Base-by-base conservation (phyloP, 371 early-diverging fungal genomes). In the Lichtheimia ramosa region DNA sequence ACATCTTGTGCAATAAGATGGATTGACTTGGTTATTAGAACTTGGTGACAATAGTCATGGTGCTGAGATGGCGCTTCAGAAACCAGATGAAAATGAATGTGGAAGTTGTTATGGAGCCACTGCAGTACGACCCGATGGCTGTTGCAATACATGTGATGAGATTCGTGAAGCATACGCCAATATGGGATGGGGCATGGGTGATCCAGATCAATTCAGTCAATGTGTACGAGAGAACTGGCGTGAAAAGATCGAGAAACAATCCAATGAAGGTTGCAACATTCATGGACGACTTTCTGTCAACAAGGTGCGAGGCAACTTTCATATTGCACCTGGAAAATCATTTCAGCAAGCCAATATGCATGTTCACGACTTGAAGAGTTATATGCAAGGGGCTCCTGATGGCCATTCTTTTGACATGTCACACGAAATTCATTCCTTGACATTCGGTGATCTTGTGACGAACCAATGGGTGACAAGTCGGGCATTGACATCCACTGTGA, bases 141-240 rank as follows among this genome's bases (percentile, higher is more conserved):
- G 99, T 81, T 97, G 99, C 75, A 93, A 96, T 68, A 92, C 94
- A 0, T 98, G 99, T 71, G 92, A 92, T 39, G 95, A 92, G 14
- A 95, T 98, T 16, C 84, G 89, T 34, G 83, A 88, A 62, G 95
- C 97, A 0, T 97, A 98, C 68, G 77, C 71, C 2, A 81, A 79
- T 20, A 73, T 72, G 42, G 92, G 93, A 24, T 96, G 96, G 97
- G 88, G 92, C 0, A 87, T 92, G 53, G 76, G 71, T 6, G 67
- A 86, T 50, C 82, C 87, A 0, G 90, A 92, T 50, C 56, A 73
- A 1, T 87, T 96, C 56, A 96, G 94, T 61, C 98, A 97, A 87
- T 98, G 97, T 69, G 81, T 93, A 21, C 83, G 84, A 49, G 97
- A 98, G 73, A 90, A 90, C 20, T 95, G 89, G 84, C 64, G 80